Conservation (phyloP, 306 rosid genomes). For the Alnus glutinosa region DNA sequence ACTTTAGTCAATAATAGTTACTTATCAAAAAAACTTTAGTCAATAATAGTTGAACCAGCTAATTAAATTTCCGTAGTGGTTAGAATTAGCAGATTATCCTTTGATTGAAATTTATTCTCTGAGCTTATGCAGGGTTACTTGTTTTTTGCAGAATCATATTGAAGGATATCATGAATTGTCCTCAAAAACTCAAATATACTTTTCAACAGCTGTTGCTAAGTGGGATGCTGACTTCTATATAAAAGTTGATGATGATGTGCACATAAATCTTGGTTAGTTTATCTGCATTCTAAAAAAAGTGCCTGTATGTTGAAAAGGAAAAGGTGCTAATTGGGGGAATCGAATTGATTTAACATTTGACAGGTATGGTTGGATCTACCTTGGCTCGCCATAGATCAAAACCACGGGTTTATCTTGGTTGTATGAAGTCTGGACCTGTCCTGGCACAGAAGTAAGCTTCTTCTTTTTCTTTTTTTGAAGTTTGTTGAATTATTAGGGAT, state of each 20-base stretch:
- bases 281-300: background rate
- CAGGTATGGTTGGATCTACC: constrained; percentile 67
- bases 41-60: too few species aligned
- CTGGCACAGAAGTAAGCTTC: constrained; percentile 56
- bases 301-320: background rate
- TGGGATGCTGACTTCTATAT: constrained; percentile 70
- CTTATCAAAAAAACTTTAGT: too few species aligned
- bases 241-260: constrained; percentile 70
- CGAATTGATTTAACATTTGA: constrained; percentile 7
- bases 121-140: constrained; percentile 1
- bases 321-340: background rate
- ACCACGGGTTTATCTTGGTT: constrained; percentile 58
- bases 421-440: constrained; percentile 72
- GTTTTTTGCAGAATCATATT: constrained; percentile 50
- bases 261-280: constrained; percentile 55
- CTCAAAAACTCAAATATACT: constrained; percentile 54
- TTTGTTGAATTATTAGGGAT: background rate
- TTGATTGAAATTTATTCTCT: background rate
- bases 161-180: constrained; percentile 67
- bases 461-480: background rate
- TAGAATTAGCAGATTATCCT: background rate
- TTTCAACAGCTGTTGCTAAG: constrained; percentile 52
- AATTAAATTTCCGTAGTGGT: background rate
- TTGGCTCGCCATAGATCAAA: constrained; percentile 60
- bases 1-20: too few species aligned